phyloP scores from a whole-genome alignment of 1,284 basidiomycete species.

The Marasmius fiardii region DNA sequence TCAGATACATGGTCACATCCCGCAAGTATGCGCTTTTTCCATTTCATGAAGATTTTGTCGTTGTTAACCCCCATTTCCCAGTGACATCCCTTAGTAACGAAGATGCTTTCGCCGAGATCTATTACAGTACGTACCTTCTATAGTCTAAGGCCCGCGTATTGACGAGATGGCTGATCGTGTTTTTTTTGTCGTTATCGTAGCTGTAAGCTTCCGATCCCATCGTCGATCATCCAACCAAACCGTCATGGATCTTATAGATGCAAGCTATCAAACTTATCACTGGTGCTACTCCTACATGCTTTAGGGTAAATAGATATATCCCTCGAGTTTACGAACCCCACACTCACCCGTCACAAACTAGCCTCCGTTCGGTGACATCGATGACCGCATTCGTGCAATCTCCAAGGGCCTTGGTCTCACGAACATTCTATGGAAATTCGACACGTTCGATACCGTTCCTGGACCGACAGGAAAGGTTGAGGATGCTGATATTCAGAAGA shows the following conservation, averaged over 20 bases:
- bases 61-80: constrained; percentile 16
- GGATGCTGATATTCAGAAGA: constrained; percentile 12
- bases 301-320: constrained; percentile 41
- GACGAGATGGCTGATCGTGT: background rate
- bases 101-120: constrained; percentile 78
- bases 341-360: background rate
- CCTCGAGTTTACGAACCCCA: background rate
- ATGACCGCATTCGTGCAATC: constrained; percentile 53
- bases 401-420: constrained; percentile 26
- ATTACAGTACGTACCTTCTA: constrained; percentile 50
- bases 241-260: constrained; percentile 29
- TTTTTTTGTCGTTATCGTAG: constrained; percentile 3
- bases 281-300: constrained; percentile 67
- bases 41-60: background rate
- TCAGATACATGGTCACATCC: constrained; percentile 62
- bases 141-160: background rate
- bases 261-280: constrained; percentile 47
- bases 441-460: constrained; percentile 15
- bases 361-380: constrained; percentile 38
- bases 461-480: background rate
- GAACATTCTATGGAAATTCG: constrained; percentile 17
- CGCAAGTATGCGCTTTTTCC: constrained; percentile 29
- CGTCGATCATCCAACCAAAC: background rate
- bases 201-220: constrained; percentile 6
- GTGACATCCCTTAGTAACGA: constrained; percentile 72